A percentile compares a stretch with the other conserved stretches of the same genome.
Evolutionary conservation across 371 early-diverging fungal genomes (phyloP).

Genomic region (Lichtheimia hyalospora): DNA sequence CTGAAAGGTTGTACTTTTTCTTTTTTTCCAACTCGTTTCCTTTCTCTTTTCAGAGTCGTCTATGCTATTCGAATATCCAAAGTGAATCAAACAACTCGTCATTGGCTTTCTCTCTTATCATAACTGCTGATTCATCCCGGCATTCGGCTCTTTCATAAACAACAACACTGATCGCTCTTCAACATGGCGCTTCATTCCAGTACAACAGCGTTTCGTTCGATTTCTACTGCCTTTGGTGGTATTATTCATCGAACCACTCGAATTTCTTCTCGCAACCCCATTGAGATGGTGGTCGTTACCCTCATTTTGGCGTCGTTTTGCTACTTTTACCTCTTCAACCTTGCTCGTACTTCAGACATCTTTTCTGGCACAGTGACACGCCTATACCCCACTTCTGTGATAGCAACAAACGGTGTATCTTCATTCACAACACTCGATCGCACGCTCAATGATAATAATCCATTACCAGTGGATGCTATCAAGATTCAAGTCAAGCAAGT

Average conservation of each 20-base stretch:
- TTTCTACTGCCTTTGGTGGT: slow-evolving; percentile 21
- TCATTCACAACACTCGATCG: slow-evolving; percentile 39
- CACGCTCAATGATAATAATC: slow-evolving; percentile 2
- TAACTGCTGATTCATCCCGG: too few species aligned
- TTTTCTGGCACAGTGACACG: slow-evolving; percentile 56
- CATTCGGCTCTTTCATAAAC: too few species aligned
- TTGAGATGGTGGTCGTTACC: slow-evolving; percentile 79
- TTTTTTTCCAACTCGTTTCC: too few species aligned
- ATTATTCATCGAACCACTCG: slow-evolving; percentile 19
- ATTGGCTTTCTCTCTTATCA: too few species aligned
- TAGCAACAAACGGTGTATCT: slow-evolving; percentile 37
- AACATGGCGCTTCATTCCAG: not conserved
- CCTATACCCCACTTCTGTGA: slow-evolving; percentile 54
- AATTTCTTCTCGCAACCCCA: slow-evolving; percentile 61
- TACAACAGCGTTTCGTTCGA: slow-evolving; percentile 22
- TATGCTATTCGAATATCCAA: too few species aligned
- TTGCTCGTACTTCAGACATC: slow-evolving; percentile 69
- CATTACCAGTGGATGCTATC: slow-evolving; percentile 32
- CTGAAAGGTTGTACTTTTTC: too few species aligned
- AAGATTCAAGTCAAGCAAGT: slow-evolving; percentile 58
- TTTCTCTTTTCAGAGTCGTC: too few species aligned
- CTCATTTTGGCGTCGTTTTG: slow-evolving; percentile 73
- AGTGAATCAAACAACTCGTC: too few species aligned
- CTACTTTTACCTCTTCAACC: slow-evolving; percentile 78
- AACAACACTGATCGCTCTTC: not conserved